These are phyloP conservation scores for Lactuca saligna DNA, from an alignment of 129 eudicot species.

Conservation along the genomic window DNA sequence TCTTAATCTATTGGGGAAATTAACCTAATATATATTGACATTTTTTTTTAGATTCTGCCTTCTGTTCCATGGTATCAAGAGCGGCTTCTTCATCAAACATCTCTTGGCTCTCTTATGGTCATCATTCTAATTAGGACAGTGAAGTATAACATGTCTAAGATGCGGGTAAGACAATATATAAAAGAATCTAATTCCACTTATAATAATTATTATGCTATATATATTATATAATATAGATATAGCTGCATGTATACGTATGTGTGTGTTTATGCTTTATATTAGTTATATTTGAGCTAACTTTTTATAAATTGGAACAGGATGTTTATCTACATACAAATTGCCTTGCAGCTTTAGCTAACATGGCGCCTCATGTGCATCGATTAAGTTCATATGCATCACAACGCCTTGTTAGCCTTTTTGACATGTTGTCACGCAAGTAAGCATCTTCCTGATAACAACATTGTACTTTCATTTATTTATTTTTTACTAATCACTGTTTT, in stretches of 20 bases:
- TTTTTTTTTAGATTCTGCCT: conserved; percentile 72
- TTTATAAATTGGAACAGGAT: conserved; percentile 58
- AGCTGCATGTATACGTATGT: no score
- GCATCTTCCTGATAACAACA: conserved; percentile 16
- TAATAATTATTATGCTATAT: no score
- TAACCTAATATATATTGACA: conserved; percentile 17
- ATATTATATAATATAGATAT: background rate
- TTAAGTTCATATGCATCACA: conserved; percentile 93
- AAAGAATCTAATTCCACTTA: no score
- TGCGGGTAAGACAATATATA: conserved; percentile 58
- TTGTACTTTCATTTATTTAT: conserved; percentile 8
- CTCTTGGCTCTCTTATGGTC: conserved; percentile 96
- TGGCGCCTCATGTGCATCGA: conserved; percentile 96
- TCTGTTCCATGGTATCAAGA: conserved; percentile 96
- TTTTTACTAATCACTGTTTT: conserved; percentile 1
- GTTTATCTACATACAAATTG: conserved; percentile 98
- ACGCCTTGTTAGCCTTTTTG: conserved; percentile 87
- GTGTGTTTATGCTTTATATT: background rate
- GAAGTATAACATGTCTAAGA: conserved; percentile 83
- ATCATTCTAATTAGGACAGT: conserved; percentile 86
- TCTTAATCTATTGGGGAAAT: conserved; percentile 10
- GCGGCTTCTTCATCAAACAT: conserved; percentile 90
- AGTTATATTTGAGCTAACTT: background rate
- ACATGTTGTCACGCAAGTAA: conserved; percentile 94
- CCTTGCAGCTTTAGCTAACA: conserved; percentile 91